phyloP scores from a whole-genome alignment of 208 protist species.

The Leishmania braziliensis region DNA sequence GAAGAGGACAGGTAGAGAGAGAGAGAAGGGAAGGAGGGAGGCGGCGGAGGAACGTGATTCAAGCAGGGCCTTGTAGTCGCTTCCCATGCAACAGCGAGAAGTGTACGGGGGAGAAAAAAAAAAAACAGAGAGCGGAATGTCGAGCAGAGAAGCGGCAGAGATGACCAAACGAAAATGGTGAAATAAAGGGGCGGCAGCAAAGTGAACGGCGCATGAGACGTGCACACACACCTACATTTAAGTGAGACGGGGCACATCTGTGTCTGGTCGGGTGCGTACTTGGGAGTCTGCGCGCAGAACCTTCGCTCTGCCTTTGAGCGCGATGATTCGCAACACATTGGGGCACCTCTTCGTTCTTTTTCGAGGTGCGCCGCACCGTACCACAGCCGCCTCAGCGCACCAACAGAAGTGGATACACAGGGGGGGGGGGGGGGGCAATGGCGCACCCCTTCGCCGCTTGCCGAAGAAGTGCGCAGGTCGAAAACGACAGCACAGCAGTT shows the following conservation, averaged over 20 bases:
- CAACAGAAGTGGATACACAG: not conserved
- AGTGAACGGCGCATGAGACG: not conserved
- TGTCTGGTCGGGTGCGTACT: not conserved
- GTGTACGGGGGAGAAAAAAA: not conserved
- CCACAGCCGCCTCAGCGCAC: not conserved
- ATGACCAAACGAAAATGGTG: not conserved
- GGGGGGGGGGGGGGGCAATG: not conserved
- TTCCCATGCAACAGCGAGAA: not conserved
- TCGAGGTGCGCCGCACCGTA: not conserved
- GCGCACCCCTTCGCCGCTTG: not conserved
- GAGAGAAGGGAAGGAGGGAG: not conserved
- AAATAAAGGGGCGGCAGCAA: slow-evolving; percentile 15
- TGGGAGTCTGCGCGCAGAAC: not conserved
- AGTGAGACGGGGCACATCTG: not conserved
- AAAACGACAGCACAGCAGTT: not conserved
- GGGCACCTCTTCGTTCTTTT: not conserved
- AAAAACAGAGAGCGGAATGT: not conserved
- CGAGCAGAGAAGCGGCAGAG: not conserved
- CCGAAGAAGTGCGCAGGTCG: not conserved
- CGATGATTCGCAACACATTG: not conserved
- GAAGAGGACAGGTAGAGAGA: not conserved
- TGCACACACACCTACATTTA: not conserved
- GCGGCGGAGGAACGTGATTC: not conserved
- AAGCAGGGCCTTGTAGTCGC: not conserved
- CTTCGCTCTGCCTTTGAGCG: not conserved